Evolutionary conservation across 225 moss, liverwort and hornwort species (phyloP).

Genomic region (Polytrichum formosum): DNA sequence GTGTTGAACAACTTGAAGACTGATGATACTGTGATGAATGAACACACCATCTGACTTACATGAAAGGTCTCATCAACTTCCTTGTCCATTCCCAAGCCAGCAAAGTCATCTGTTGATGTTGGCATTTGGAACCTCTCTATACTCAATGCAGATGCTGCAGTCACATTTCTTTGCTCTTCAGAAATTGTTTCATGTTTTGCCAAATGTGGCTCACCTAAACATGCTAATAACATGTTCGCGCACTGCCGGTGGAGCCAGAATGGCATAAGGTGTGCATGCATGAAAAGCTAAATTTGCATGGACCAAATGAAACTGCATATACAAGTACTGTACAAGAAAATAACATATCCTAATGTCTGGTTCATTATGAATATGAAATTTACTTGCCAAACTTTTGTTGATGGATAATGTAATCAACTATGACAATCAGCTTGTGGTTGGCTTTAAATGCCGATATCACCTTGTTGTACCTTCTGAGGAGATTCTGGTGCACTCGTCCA

Average conservation of each 20-base stretch:
- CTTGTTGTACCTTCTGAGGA: constrained; percentile 71
- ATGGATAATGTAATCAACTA: too few relatives aligned
- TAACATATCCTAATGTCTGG: too few relatives aligned
- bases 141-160: constrained; percentile 59
- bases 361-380: too few relatives aligned
- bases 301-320: too few relatives aligned
- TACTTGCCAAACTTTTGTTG: too few relatives aligned
- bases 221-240: too few relatives aligned
- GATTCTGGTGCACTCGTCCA: constrained; percentile 50
- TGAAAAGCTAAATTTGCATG: too few relatives aligned
- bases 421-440: too few relatives aligned
- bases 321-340: too few relatives aligned
- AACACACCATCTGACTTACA: constrained; percentile 54
- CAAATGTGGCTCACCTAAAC: constrained; percentile 17
- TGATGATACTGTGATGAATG: background rate
- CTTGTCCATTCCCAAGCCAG: constrained; percentile 36
- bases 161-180: constrained; percentile 56
- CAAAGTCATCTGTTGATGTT: constrained; percentile 50
- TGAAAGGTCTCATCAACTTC: constrained; percentile 34
- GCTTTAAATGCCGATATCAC: constrained; percentile 26
- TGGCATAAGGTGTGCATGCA: too few relatives aligned
- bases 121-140: constrained; percentile 72
- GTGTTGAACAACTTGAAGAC: too few relatives aligned
- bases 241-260: too few relatives aligned
- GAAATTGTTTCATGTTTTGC: constrained; percentile 49